Conservation (phyloP, 2,329 filamentous ascomycete genomes). For the Calonectria pseudoreteaudii region DNA sequence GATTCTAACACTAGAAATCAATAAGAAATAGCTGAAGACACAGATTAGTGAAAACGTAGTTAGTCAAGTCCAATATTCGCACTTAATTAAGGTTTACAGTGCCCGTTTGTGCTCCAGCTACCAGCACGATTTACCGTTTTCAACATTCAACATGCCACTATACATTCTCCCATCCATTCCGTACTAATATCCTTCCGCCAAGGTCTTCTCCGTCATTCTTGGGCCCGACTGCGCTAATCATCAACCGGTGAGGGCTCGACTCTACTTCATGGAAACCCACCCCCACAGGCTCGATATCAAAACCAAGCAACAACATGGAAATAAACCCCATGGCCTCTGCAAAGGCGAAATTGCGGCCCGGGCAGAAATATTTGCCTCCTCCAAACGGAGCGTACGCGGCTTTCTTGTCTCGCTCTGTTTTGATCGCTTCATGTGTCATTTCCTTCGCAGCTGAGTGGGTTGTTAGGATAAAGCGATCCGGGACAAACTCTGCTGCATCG, state of each 20-base stretch:
- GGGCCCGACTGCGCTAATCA: conserved; percentile 31
- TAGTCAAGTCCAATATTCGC: not conserved
- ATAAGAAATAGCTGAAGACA: not conserved
- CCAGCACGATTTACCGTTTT: not conserved
- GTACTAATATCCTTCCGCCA: conserved; percentile 27
- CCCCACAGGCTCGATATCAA: conserved; percentile 41
- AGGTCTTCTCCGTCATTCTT: conserved; percentile 32
- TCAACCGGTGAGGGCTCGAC: conserved; percentile 28
- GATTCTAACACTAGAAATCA: not conserved
- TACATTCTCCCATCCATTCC: conserved; percentile 32
- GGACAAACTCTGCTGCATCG: conserved; percentile 35
- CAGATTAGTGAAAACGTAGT: not conserved
- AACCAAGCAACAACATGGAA: conserved; percentile 44
- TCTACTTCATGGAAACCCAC: conserved; percentile 33
- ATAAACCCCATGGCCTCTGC: conserved; percentile 48
- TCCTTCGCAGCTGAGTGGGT: not conserved
- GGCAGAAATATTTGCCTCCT: conserved; percentile 48
- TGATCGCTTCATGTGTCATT: not conserved
- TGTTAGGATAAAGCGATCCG: conserved; percentile 37
- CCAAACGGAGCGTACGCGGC: conserved; percentile 48
- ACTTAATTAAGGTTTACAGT: no score
- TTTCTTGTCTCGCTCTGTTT: conserved; percentile 31
- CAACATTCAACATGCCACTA: conserved; percentile 38
- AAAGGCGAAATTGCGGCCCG: conserved; percentile 49
- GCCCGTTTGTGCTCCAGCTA: not conserved